A percentile compares a stretch with the other conserved stretches of the same genome.
Evolutionary conservation across 495 filamentous ascomycete genomes (phyloP).

Genomic region (Neurospora sp.): DNA sequence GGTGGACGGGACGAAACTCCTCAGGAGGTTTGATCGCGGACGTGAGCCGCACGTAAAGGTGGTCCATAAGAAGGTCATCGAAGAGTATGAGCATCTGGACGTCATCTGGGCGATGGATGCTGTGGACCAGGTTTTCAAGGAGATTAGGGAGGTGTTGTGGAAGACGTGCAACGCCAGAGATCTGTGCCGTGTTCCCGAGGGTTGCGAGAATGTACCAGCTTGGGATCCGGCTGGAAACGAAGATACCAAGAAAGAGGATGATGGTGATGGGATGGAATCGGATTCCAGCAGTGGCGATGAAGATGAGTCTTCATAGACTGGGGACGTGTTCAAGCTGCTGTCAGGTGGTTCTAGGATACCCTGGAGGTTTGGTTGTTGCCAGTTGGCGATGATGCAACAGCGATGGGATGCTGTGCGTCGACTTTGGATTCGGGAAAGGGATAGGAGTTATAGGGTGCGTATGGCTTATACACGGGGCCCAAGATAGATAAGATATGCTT

Average conservation of each 20-base stretch:
- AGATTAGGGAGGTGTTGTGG: constrained; percentile 79
- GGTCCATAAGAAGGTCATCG: constrained; percentile 73
- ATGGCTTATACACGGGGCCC: neutral
- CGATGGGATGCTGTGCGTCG: neutral
- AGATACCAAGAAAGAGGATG: constrained; percentile 1
- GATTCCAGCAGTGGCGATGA: constrained; percentile 26
- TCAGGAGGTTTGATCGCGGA: constrained; percentile 64
- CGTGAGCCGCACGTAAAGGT: constrained; percentile 73
- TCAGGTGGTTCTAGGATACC: neutral
- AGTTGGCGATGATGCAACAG: neutral
- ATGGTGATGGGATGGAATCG: constrained; percentile 9
- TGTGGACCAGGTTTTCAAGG: constrained; percentile 71
- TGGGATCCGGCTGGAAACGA: constrained; percentile 18
- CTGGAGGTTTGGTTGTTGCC: neutral
- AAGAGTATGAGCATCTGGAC: constrained; percentile 91
- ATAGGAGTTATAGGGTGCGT: neutral
- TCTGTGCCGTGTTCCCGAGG: constrained; percentile 51
- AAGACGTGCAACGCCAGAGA: constrained; percentile 48
- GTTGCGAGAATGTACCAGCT: constrained; percentile 43
- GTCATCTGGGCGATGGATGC: constrained; percentile 93
- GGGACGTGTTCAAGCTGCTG: neutral
- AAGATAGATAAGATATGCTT: neutral
- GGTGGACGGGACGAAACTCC: constrained; percentile 69
- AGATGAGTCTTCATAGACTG: constrained; percentile 2
- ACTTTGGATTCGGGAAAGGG: neutral